These are phyloP conservation scores for Psilocybe tampanensis DNA, from an alignment of 768 basidiomycete species.

Conservation along the genomic window DNA sequence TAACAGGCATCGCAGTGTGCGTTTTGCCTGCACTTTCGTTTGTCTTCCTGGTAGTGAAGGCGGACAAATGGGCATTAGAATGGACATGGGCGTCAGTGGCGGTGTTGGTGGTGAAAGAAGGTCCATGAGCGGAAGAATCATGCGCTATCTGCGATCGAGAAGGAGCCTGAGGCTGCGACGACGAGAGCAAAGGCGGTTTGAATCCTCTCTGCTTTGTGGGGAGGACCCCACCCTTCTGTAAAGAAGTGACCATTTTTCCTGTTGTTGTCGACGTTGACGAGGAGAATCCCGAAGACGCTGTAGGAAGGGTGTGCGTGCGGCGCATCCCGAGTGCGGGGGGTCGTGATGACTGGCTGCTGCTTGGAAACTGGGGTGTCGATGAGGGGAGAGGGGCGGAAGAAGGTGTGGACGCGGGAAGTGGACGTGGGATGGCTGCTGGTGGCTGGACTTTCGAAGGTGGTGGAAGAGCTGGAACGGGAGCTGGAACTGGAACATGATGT, in stretches of 20 bases:
- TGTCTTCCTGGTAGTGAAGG: too few relatives aligned
- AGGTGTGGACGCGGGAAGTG: background rate
- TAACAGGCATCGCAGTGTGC: background rate
- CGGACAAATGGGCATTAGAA: too few relatives aligned
- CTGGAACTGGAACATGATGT: background rate
- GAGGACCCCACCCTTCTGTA: conserved; percentile 17
- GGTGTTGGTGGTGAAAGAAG: too few relatives aligned
- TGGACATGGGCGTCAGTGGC: too few relatives aligned
- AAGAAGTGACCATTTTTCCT: conserved; percentile 1
- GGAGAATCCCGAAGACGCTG: background rate
- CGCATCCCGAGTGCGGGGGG: conserved; percentile 43
- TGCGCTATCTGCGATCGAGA: background rate
- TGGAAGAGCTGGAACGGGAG: background rate
- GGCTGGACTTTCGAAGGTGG: background rate
- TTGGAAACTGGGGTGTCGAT: conserved; percentile 16
- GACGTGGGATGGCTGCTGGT: background rate
- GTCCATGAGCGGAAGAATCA: background rate
- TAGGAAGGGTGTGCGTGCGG: conserved; percentile 29
- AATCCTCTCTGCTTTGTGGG: conserved; percentile 37
- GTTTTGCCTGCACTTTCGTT: too few relatives aligned
- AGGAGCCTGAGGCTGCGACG: conserved; percentile 16
- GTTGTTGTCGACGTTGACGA: background rate
- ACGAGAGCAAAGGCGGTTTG: conserved; percentile 36
- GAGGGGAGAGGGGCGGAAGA: background rate
- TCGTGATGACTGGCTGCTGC: conserved; percentile 21